Evolutionary conservation across 352 stramenopile genomes (phyloP), one percentile per base, ranked within the genome.

Genomic region (Pythium inflatum): DNA sequence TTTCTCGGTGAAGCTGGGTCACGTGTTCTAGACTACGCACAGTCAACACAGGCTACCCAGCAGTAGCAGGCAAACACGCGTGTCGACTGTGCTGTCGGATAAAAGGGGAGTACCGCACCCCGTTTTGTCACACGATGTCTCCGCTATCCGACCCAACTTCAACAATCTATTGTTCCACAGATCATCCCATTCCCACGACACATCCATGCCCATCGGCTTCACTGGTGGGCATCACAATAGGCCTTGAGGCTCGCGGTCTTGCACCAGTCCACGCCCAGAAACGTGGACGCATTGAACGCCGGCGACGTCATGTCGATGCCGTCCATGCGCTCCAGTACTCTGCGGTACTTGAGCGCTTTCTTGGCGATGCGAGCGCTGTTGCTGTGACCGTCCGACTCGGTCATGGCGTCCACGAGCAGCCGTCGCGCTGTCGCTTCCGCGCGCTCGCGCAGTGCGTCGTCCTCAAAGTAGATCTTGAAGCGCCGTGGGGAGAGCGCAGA

Each of bases 241-340:
- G n/a, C n/a, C 13, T 49, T 25, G 14, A 25, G 41, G 25, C 25
- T 3, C 59, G 24, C 14, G 13, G 45, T 66, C 59, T 66, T 66
- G 31, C 48, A 49, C 81, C 81, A 87, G 57, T 82, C 73, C 33
- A 87, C 70, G 38, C 81, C 81, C 30, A 89, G 62, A 50, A 89
- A 85, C 63, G 81, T 72, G 36, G 75, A 84, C 33, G 79, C 79
- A 66, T 87, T 70, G 59, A 89, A 85, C 27, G 69, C 66, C 8
- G 81, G 81, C 40, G 84, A 74, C n/a, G 73, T 78, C 20, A 66
- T 22, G 55, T 74, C 61, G n/a, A 74, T 61, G 16, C 54, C 46
- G 9, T 36, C 20, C 43, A 74, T 54, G 16, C 68, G 68, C 14
- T 60, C 54, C 7, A 59, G 45, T 12, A 74, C 36, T 30, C 70